A percentile compares a stretch with the other conserved stretches of the same genome.
These are phyloP conservation scores for Fusarium sp. DNA, from an alignment of 2,329 filamentous ascomycete genomes.

Conservation along the genomic window DNA sequence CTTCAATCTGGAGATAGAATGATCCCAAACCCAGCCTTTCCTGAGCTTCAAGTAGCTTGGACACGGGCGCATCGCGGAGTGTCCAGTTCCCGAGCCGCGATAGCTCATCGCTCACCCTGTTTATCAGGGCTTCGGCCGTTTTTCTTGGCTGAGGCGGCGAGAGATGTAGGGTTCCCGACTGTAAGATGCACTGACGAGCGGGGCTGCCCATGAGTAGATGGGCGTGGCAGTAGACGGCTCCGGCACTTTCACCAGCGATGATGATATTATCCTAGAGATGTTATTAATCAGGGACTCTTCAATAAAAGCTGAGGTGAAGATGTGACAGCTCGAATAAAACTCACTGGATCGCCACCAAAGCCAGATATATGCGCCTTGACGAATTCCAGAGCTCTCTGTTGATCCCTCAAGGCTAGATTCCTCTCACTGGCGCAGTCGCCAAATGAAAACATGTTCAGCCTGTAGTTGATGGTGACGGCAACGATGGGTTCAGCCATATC, in stretches of 20 bases:
- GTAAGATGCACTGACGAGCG: constrained; percentile 50
- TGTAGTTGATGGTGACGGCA: constrained; percentile 35
- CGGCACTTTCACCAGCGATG: constrained; percentile 57
- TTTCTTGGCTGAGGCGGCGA: constrained; percentile 52
- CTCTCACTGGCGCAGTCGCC: constrained; percentile 50
- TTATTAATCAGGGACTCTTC: not conserved
- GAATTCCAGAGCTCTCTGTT: constrained; percentile 48
- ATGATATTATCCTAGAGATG: constrained; percentile 42
- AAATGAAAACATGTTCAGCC: constrained; percentile 51
- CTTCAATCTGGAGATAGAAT: constrained; percentile 54
- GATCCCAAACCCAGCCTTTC: constrained; percentile 51
- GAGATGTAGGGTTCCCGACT: constrained; percentile 55
- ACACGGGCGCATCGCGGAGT: constrained; percentile 1
- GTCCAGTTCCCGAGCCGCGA: not conserved
- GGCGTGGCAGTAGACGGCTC: constrained; percentile 57
- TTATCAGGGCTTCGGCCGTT: constrained; percentile 2
- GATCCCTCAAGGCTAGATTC: constrained; percentile 50
- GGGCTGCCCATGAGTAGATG: constrained; percentile 52
- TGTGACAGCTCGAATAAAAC: not conserved
- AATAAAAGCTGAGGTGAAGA: not conserved
- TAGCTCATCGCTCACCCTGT: not conserved
- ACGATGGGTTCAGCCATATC: constrained; percentile 21
- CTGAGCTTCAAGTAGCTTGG: constrained; percentile 48
- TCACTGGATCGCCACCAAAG: not conserved
- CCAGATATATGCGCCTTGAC: constrained; percentile 16